A percentile compares a stretch with the other conserved stretches of the same genome.
phyloP scores from a whole-genome alignment of 495 filamentous ascomycete species.

The Lichenothelia convexa region DNA sequence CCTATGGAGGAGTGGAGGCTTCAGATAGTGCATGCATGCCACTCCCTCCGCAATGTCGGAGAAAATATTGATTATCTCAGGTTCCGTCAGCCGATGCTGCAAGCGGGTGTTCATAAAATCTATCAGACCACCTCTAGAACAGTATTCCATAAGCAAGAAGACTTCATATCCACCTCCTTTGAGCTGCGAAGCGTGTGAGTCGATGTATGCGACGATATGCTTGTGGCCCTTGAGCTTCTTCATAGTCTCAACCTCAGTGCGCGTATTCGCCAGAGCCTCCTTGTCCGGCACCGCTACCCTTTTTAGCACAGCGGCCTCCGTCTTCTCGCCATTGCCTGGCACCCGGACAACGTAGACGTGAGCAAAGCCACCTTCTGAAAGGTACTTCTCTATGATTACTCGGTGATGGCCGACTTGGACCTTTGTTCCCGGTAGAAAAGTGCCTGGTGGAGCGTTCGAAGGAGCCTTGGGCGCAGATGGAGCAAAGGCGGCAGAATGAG shows the following conservation, averaged over 20 bases:
- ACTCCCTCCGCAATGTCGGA: constrained; percentile 89
- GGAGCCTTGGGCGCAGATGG: constrained; percentile 23
- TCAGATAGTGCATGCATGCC: constrained; percentile 97
- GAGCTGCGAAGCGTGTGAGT: constrained; percentile 89
- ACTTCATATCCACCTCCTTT: constrained; percentile 91
- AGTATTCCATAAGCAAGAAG: constrained; percentile 94
- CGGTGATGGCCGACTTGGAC: constrained; percentile 86
- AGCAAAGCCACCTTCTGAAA: constrained; percentile 95
- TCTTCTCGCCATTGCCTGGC: constrained; percentile 54
- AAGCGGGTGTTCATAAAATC: constrained; percentile 99
- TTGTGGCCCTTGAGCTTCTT: constrained; percentile 93
- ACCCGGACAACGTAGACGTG: constrained; percentile 94
- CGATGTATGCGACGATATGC: constrained; percentile 93
- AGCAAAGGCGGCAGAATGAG: too few species aligned
- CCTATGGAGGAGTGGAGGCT: constrained; percentile 79
- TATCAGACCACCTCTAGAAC: constrained; percentile 70
- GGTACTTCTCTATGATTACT: constrained; percentile 92
- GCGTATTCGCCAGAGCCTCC: constrained; percentile 82
- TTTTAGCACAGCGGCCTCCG: constrained; percentile 79
- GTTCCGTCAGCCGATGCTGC: constrained; percentile 91
- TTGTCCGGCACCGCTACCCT: constrained; percentile 96
- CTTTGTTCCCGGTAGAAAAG: constrained; percentile 83
- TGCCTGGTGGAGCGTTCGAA: constrained; percentile 56
- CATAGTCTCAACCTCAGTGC: constrained; percentile 98
- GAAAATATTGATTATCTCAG: constrained; percentile 94